Percentiles rank a stretch among this genome's conserved stretches.
Evolutionary conservation across 2,329 filamentous ascomycete species (phyloP).

Genomic region (Phialophora chinensis): DNA sequence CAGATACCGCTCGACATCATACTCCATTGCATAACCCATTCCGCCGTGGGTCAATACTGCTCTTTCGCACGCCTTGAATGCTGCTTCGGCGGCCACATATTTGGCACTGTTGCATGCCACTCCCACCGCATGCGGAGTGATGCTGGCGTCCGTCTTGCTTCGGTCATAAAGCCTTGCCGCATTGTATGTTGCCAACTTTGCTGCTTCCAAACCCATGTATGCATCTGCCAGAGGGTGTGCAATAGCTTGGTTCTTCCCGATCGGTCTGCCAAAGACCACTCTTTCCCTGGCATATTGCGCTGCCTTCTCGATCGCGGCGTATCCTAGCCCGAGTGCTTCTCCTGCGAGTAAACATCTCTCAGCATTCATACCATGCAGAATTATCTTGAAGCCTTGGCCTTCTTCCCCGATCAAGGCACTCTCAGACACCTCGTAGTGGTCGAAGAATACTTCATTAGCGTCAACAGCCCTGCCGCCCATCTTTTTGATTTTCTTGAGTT

Average conservation of each 20-base stretch:
- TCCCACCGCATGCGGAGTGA: conserved; percentile 62
- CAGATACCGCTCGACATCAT: conserved; percentile 67
- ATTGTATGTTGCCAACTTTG: conserved; percentile 69
- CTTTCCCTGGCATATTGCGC: conserved; percentile 70
- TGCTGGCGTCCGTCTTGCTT: conserved; percentile 54
- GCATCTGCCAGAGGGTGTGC: conserved; percentile 69
- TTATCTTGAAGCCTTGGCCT: conserved; percentile 77
- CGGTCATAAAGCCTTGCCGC: conserved; percentile 68
- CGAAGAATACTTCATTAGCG: conserved; percentile 87
- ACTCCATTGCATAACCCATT: conserved; percentile 69
- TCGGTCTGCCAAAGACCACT: conserved; percentile 68
- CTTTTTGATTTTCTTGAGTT: conserved; percentile 76
- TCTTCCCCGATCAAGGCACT: conserved; percentile 72
- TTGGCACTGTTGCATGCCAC: conserved; percentile 73
- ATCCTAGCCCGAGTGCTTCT: conserved; percentile 80
- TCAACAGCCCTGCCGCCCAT: conserved; percentile 85
- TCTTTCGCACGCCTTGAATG: conserved; percentile 65
- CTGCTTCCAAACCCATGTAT: conserved; percentile 69
- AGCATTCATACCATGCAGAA: conserved; percentile 80
- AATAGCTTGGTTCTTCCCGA: conserved; percentile 70
- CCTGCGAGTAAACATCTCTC: conserved; percentile 77
- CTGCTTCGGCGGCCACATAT: conserved; percentile 65
- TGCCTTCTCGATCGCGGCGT: conserved; percentile 69
- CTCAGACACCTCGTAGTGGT: conserved; percentile 72
- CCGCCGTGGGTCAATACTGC: conserved; percentile 64